Percentiles rank a stretch among this genome's conserved stretches.
Evolutionary conservation across 129 eudicot genomes (phyloP).

Genomic region (Artemisia tridentata): DNA sequence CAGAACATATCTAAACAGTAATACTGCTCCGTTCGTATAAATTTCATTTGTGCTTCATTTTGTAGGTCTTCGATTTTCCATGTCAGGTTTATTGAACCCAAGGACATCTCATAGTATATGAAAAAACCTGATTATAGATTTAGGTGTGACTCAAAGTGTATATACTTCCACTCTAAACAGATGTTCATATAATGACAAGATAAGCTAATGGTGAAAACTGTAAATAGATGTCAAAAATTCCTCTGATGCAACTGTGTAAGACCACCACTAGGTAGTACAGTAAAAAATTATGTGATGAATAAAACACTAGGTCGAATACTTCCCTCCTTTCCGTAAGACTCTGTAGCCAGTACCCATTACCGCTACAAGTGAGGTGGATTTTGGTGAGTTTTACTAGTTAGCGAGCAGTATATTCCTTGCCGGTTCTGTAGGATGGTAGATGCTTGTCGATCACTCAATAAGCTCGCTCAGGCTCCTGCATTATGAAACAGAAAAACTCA

Average conservation of each 20-base stretch:
- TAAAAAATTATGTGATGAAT: too few species aligned
- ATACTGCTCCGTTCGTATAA: not conserved
- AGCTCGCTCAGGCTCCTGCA: conserved; percentile 9
- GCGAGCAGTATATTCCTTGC: not conserved
- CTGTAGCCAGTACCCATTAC: too few species aligned
- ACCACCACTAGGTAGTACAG: too few species aligned
- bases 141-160: not conserved
- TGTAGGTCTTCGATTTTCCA: too few species aligned
- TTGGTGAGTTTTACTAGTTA: too few species aligned
- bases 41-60: not conserved
- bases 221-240: not conserved
- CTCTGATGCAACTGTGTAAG: too few species aligned
- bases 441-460: not conserved
- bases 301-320: too few species aligned
- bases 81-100: too few species aligned
- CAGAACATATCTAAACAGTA: not conserved
- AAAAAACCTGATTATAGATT: too few species aligned
- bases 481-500: not conserved
- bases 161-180: not conserved
- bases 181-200: not conserved
- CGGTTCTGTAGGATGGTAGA: not conserved
- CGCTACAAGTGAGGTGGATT: too few species aligned
- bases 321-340: too few species aligned
- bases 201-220: not conserved
- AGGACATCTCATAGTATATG: too few species aligned